Percentiles rank a stretch among this genome's conserved stretches.
Evolutionary conservation across 441 rosid species (phyloP).

Genomic region (Melastoma candidum): DNA sequence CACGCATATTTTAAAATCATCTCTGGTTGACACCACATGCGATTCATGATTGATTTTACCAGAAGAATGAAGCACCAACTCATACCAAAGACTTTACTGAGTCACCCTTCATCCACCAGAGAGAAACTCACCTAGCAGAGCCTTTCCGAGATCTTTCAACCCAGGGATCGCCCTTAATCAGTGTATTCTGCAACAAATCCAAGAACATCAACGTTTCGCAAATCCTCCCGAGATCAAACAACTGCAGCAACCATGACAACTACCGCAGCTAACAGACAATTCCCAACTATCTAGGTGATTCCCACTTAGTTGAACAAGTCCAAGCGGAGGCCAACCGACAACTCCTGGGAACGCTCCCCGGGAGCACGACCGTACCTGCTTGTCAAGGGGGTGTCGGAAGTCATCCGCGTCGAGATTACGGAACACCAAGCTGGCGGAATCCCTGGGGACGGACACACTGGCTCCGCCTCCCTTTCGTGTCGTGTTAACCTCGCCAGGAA

Average conservation of each 20-base stretch:
- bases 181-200: slow-evolving; percentile 52
- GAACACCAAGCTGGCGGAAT: slow-evolving; percentile 45
- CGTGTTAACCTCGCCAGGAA: slow-evolving; percentile 16
- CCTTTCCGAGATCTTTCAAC: slow-evolving; percentile 66
- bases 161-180: slow-evolving; percentile 90
- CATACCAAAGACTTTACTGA: not conserved
- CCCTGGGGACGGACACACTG: slow-evolving; percentile 39
- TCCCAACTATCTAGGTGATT: no score
- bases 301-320: not conserved
- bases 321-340: not conserved
- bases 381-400: slow-evolving; percentile 85
- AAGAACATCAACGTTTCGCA: not conserved
- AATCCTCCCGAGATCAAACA: not conserved
- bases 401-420: slow-evolving; percentile 93
- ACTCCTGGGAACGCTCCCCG: not conserved
- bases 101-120: not conserved
- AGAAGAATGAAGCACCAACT: not conserved
- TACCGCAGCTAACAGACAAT: no score
- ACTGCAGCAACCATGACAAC: not conserved
- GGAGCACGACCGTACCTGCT: slow-evolving; percentile 40
- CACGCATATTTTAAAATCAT: not conserved
- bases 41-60: not conserved
- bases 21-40: no score
- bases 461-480: slow-evolving; percentile 22
- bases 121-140: slow-evolving; percentile 47